These are phyloP conservation scores for Xylaria longipes DNA, from an alignment of 495 filamentous ascomycete genomes.

Conservation along the genomic window DNA sequence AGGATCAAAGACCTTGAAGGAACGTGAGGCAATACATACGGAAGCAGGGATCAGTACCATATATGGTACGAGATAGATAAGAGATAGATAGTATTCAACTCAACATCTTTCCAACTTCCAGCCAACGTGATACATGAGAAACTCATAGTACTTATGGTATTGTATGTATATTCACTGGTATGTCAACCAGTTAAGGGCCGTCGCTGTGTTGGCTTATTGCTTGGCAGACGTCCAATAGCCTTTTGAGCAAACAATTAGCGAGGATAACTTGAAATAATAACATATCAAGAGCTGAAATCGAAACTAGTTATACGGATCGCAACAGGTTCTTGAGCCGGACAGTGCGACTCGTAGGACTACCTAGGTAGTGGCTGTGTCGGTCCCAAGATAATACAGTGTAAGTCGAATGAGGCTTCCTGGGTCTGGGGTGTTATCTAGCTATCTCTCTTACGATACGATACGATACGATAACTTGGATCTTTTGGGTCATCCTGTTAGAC, in stretches of 20 bases:
- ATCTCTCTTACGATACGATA: neutral
- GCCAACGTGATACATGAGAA: neutral
- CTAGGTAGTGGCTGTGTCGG: neutral
- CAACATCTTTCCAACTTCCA: neutral
- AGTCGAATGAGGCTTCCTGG: neutral
- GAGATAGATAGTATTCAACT: neutral
- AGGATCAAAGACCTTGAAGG: neutral
- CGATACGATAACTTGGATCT: neutral
- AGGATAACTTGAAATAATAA: neutral
- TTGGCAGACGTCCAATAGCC: neutral
- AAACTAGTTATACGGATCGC: neutral
- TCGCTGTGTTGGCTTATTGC: neutral
- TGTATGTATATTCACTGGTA: neutral
- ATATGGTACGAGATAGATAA: neutral
- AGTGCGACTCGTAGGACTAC: neutral
- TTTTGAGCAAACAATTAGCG: neutral
- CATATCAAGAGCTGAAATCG: neutral
- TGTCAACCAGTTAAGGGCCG: neutral
- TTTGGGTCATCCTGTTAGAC: neutral
- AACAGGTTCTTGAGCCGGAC: neutral
- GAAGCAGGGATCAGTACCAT: neutral
- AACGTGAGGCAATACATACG: neutral
- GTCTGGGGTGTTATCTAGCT: neutral
- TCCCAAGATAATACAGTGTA: slow-evolving; percentile 5
- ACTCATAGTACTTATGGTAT: neutral